A percentile compares a stretch with the other conserved stretches of the same genome.
phyloP scores from a whole-genome alignment of 352 stramenopile species.

The Elongisporangium undulatum region DNA sequence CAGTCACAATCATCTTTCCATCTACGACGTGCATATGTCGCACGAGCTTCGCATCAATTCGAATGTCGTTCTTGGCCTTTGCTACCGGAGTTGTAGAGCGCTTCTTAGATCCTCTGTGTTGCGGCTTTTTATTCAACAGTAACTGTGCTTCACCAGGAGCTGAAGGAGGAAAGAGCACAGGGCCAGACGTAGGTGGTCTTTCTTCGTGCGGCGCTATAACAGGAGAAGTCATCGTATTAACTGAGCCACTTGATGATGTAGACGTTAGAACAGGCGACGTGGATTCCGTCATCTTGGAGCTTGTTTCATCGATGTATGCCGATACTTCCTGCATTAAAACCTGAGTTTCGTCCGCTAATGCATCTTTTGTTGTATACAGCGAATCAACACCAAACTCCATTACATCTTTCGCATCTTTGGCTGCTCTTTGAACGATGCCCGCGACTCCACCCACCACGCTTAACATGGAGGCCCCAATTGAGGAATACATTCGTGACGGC shows the following conservation, averaged over 20 bases:
- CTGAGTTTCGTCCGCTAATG: constrained; percentile 61
- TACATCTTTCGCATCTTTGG: constrained; percentile 68
- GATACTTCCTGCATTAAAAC: constrained; percentile 57
- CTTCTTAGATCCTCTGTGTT: not conserved
- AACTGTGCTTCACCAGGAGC: constrained; percentile 2
- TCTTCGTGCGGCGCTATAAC: constrained; percentile 5
- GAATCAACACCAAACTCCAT: constrained; percentile 72
- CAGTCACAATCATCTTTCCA: constrained; percentile 51
- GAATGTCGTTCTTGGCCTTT: constrained; percentile 21
- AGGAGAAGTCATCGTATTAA: not conserved
- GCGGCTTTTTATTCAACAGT: not conserved
- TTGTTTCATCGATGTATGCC: constrained; percentile 40
- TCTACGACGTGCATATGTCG: constrained; percentile 74
- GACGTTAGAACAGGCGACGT: not conserved
- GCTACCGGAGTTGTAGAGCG: not conserved
- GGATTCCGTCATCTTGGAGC: not conserved
- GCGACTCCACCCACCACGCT: constrained; percentile 65
- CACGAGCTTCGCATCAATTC: constrained; percentile 62
- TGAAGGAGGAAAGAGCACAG: constrained; percentile 14
- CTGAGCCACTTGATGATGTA: not conserved
- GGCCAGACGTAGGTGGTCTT: constrained; percentile 5
- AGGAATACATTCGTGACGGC: constrained; percentile 31
- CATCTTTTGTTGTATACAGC: constrained; percentile 67
- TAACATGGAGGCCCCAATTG: constrained; percentile 54
- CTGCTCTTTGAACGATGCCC: constrained; percentile 65